phyloP scores from a whole-genome alignment of 148 eudicot species.

The Nepenthes mirabilis region DNA sequence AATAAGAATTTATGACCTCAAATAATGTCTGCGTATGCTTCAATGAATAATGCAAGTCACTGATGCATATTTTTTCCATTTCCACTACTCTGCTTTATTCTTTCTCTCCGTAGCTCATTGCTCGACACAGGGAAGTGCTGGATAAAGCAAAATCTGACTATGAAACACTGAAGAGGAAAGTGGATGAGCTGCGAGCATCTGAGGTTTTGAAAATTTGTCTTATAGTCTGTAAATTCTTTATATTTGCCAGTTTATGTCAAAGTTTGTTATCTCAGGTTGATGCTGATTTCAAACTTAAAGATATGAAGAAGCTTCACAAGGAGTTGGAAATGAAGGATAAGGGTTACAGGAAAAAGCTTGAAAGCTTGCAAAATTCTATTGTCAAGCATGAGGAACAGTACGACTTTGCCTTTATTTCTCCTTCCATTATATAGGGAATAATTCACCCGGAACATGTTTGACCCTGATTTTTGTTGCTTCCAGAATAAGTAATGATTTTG shows the following conservation, averaged over 20 bases:
- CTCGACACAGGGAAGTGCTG: slow-evolving; percentile 71
- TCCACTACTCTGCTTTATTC: neutral
- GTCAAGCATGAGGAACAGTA: slow-evolving; percentile 90
- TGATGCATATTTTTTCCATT: neutral
- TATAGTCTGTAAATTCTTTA: neutral
- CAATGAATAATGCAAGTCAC: slow-evolving; percentile 4
- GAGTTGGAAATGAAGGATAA: slow-evolving; percentile 82
- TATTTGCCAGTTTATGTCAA: neutral
- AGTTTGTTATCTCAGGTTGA: slow-evolving; percentile 49
- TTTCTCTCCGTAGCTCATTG: slow-evolving; percentile 40
- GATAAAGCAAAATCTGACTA: slow-evolving; percentile 69
- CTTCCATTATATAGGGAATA: neutral
- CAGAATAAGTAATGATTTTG: slow-evolving; percentile 80
- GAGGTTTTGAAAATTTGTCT: slow-evolving; percentile 40
- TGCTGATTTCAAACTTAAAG: slow-evolving; percentile 89
- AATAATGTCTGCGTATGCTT: neutral
- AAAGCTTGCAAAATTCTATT: slow-evolving; percentile 52
- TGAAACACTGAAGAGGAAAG: slow-evolving; percentile 57
- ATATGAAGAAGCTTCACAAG: slow-evolving; percentile 63
- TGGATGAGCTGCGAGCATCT: slow-evolving; percentile 82
- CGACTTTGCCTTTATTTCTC: slow-evolving; percentile 9
- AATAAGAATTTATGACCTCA: neutral
- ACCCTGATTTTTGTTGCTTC: slow-evolving; percentile 3
- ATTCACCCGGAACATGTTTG: neutral
- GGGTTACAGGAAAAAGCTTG: slow-evolving; percentile 67